A percentile compares a stretch with the other conserved stretches of the same genome.
Evolutionary conservation across 2,329 filamentous ascomycete species (phyloP).

Genomic region (Penicillium sp.): DNA sequence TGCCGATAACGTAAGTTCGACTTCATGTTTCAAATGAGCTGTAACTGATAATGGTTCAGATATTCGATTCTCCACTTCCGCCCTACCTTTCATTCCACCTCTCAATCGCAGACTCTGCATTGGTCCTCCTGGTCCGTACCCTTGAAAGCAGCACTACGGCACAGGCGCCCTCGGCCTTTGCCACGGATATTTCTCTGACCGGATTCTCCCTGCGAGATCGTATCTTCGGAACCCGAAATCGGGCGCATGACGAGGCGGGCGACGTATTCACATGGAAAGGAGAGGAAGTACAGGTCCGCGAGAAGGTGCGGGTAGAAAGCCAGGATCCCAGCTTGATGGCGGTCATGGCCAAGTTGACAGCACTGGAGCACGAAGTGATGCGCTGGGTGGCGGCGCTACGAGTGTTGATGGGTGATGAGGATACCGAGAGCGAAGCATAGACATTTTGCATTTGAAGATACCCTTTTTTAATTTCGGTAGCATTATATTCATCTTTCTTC

Average conservation of each 20-base stretch:
- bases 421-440: constrained; percentile 35
- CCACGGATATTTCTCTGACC: constrained; percentile 58
- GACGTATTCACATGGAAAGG: constrained; percentile 65
- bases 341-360: constrained; percentile 74
- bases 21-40: not conserved
- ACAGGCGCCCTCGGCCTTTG: constrained; percentile 62
- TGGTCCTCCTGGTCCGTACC: constrained; percentile 65
- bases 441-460: not conserved
- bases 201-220: constrained; percentile 56
- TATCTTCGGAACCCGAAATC: constrained; percentile 47
- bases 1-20: constrained; percentile 53
- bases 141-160: constrained; percentile 59
- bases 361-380: constrained; percentile 66
- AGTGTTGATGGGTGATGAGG: constrained; percentile 68
- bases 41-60: constrained; percentile 22
- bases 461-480: not conserved
- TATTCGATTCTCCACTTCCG: constrained; percentile 60
- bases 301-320: constrained; percentile 84
- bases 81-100: constrained; percentile 67
- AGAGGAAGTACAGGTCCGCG: constrained; percentile 74
- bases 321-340: constrained; percentile 83
- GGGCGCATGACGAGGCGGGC: constrained; percentile 76
- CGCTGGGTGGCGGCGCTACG: constrained; percentile 66
- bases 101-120: constrained; percentile 62
- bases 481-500: not conserved